Evolutionary conservation across 2,329 filamentous ascomycete species (phyloP).

Genomic region (Corinectria fuckeliana): DNA sequence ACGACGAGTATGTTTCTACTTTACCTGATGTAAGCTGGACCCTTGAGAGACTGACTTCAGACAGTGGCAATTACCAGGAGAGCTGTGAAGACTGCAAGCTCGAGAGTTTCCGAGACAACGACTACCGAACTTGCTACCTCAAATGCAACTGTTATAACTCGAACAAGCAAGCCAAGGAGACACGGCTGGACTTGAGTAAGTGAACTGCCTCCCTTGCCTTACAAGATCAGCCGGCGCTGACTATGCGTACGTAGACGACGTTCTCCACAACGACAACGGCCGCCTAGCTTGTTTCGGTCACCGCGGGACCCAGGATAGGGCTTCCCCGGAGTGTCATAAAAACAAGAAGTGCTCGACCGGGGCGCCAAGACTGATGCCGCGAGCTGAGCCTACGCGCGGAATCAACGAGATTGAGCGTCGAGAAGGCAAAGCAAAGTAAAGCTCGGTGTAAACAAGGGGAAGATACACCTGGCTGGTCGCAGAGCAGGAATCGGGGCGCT

Average conservation of each 20-base stretch:
- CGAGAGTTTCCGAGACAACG: neutral
- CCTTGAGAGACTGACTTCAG: neutral
- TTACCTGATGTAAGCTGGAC: neutral
- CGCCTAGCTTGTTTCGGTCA: slow-evolving; percentile 6
- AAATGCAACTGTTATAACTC: slow-evolving; percentile 2
- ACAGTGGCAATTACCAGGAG: slow-evolving; percentile 7
- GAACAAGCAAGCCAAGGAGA: neutral
- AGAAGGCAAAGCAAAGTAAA: neutral
- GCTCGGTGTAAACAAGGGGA: neutral
- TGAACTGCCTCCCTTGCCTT: too few species aligned
- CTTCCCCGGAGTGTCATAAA: slow-evolving; percentile 11
- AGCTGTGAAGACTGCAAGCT: slow-evolving; percentile 5
- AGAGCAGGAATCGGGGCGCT: neutral
- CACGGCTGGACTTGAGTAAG: slow-evolving; percentile 4
- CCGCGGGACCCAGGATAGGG: neutral
- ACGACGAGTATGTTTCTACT: slow-evolving; percentile 2
- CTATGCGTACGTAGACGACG: neutral
- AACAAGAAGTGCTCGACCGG: slow-evolving; percentile 2
- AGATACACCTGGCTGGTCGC: neutral
- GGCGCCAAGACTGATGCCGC: neutral
- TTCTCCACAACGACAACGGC: slow-evolving; percentile 10
- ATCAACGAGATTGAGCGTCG: neutral
- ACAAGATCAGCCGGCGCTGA: neutral
- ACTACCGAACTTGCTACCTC: slow-evolving; percentile 4
- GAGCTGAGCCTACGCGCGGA: neutral